Base-by-base conservation (phyloP, 139 green algal genomes). In the Eudorina sp. region DNA sequence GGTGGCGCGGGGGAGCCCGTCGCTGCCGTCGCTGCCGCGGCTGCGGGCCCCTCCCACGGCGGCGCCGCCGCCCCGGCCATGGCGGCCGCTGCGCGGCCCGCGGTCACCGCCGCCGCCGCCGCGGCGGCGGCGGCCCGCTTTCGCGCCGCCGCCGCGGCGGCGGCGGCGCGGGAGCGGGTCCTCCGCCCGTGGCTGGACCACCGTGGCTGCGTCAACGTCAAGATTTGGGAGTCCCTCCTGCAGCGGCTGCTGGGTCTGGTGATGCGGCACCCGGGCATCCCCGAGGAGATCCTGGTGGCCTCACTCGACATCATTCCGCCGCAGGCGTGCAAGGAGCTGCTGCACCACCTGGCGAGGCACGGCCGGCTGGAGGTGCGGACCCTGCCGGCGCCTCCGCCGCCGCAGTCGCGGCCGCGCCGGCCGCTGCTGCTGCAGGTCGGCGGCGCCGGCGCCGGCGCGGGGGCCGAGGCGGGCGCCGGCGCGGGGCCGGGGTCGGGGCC, bases 131-230 rank as follows among this genome's bases (percentile, higher is more conserved):
- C n/a, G 1, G 43, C 43, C 55, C 13, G 55, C 55, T 29, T 29
- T n/a, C 27, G 75, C 6, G 5, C 41, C 75, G 25, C 7, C 31
- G 2, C 5, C n/a, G 29, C 53, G 2, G 40, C 0, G 23, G 55
- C 53, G 34, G 8, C 38, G 55, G 25, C 36, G 78, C 43, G 25
- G 2, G 85, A 89, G 74, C 70, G 60, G 34, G 16, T 43, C 23
- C 40, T 85, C 38, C 55, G 85, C 55, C 85, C 85, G 4, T 89
- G 85, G 85, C 31, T 79, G 21, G 85, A 89, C 43, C 85, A 89
- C 73, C 53, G 1, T 7, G 85, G 85, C 31, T 18, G 3, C 23
- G 9, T 53, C n/a, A 89, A 89, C 85, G 5, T 4, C 23, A 1
- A 34, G 45, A 46, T 89, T 58, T 84, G 73, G 85, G 1, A 11